Base-by-base conservation (phyloP, 495 filamentous ascomycete species). In the Penicillium nucicola region DNA sequence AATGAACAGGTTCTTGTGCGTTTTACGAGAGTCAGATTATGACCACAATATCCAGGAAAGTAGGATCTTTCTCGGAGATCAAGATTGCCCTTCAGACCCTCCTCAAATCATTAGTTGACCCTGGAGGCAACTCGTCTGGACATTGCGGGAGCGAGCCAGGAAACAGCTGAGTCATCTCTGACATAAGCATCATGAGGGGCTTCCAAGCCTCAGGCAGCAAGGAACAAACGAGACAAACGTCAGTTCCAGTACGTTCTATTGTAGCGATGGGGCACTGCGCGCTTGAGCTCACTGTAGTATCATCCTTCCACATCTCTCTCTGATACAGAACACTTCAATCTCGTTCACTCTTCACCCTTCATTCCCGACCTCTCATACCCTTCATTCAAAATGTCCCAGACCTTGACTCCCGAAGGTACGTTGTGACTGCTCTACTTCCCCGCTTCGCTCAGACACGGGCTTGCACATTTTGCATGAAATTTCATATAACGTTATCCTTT, bases 211-310 rank as follows among this genome's bases (percentile, higher is more conserved):
- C 41, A 67, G 54, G 50, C 46, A 38, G 37, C 15, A 28, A 20
- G 19, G 9, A 37, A 39, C 70, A 73, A 73, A 73, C 64, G 35
- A 48, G 47, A 44, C 70, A 72, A 72, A 72, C 67, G 49, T 25
- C 14, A 52, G 57, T 72, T 72, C 69, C 65, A 68, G 67, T 70
- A 72, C 63, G 58, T 72, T 72, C 69, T 66, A 71, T n/a, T 28
- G 25, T 39, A 28, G 33, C 44, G 36, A 45, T 57, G 32, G 25
- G 25, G 25, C 25, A 28, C 25, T 28, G 25, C 25, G 25, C 25
- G 25, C 30, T 20, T 50, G 52, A 47, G 37, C 52, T 46, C 52
- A 48, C 30, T 19, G 30, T 23, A 38, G 37, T 25, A 20, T 48
- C 48, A 40, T 34, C 48, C 44, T 25, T 42, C 49, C 34, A 39